A percentile compares a stretch with the other conserved stretches of the same genome.
Conservation (phyloP, 2,329 filamentous ascomycete species). For the Diaporthe eres region DNA sequence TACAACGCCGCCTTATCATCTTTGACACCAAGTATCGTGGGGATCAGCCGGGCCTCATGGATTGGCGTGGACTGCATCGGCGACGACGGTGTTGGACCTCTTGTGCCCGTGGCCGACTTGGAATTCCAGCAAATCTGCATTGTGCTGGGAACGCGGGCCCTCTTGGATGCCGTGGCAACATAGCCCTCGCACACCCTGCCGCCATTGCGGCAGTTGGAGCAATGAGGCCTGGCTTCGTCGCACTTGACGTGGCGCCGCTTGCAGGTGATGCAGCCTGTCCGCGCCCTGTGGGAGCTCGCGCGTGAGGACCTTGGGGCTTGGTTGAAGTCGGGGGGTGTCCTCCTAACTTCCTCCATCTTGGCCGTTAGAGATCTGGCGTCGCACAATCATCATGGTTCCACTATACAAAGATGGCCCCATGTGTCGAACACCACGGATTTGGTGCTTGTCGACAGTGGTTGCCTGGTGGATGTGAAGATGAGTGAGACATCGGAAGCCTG, state of each 20-base stretch:
- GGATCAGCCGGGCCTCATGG: background rate
- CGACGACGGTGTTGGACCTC: background rate
- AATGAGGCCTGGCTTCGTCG: conserved; percentile 18
- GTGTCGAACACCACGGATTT: background rate
- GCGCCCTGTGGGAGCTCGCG: conserved; percentile 14
- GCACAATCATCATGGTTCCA: background rate
- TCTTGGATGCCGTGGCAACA: background rate
- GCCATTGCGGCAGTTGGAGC: background rate
- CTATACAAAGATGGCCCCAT: background rate
- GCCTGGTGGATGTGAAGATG: background rate
- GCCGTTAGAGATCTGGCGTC: background rate
- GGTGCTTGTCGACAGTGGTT: background rate
- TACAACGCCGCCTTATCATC: background rate
- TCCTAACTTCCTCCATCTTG: conserved; percentile 5
- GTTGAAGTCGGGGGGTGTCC: background rate
- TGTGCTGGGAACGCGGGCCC: background rate
- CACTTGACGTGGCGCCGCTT: conserved; percentile 20
- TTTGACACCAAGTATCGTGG: background rate
- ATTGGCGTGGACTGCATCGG: background rate
- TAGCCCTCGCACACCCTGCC: conserved; percentile 9
- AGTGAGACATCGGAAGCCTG: background rate
- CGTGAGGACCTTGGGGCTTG: background rate
- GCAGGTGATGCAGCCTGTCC: conserved; percentile 21
- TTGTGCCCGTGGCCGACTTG: background rate
- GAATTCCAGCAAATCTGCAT: conserved; percentile 19